These are phyloP conservation scores for Meyerozyma guilliermondii DNA, from an alignment of 1,139 yeast genomes.

Conservation along the genomic window DNA sequence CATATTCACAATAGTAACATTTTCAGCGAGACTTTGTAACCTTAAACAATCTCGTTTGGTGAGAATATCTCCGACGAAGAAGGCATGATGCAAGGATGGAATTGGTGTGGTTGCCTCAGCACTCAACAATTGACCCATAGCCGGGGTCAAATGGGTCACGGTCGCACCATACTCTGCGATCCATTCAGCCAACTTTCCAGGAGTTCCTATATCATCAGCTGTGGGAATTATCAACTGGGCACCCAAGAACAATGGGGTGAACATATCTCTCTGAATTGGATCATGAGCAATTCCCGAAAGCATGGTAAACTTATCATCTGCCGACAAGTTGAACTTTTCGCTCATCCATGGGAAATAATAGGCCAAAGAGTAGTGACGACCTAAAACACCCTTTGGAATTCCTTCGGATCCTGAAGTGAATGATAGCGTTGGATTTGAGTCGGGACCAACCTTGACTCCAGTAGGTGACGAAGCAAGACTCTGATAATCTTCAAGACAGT, in stretches of 20 bases:
- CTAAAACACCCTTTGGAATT: slow-evolving; percentile 96
- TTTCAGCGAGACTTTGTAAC: slow-evolving; percentile 85
- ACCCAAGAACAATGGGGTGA: slow-evolving; percentile 94
- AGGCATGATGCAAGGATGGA: slow-evolving; percentile 87
- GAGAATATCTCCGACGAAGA: slow-evolving; percentile 95
- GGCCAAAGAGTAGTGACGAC: slow-evolving; percentile 94
- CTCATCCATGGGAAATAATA: slow-evolving; percentile 99
- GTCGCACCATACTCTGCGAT: slow-evolving; percentile 89
- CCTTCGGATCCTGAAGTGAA: slow-evolving; percentile 99
- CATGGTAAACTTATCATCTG: slow-evolving; percentile 90
- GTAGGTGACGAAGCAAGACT: slow-evolving; percentile 52
- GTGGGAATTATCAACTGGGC: slow-evolving; percentile 93
- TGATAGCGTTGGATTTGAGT: slow-evolving; percentile 91
- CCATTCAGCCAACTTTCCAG: slow-evolving; percentile 97
- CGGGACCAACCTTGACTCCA: slow-evolving; percentile 96
- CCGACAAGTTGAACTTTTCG: slow-evolving; percentile 68
- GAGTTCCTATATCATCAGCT: slow-evolving; percentile 96
- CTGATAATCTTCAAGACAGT: slow-evolving; percentile 47
- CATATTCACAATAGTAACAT: slow-evolving; percentile 92
- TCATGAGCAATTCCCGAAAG: slow-evolving; percentile 98
- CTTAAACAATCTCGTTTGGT: slow-evolving; percentile 96
- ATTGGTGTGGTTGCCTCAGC: slow-evolving; percentile 94
- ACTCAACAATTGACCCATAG: slow-evolving; percentile 96
- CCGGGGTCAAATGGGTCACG: slow-evolving; percentile 96
- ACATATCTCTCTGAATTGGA: slow-evolving; percentile 98